Base-by-base conservation (phyloP, 2,329 filamentous ascomycete species). In the Dryadomyces quercivorus region DNA sequence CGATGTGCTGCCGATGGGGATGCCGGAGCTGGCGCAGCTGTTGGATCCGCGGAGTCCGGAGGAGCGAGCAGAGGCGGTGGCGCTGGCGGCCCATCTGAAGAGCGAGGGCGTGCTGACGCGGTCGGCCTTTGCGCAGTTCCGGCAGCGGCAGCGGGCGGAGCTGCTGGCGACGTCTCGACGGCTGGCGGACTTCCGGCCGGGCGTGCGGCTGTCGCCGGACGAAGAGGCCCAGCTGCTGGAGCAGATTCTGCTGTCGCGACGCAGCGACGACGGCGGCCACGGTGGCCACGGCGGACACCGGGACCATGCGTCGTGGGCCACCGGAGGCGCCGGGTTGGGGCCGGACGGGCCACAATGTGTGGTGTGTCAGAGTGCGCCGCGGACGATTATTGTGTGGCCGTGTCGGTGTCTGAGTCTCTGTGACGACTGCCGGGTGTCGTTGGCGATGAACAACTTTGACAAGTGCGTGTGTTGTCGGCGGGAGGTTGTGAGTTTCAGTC, bases 381-480 rank as follows among this genome's bases (percentile, higher is more conserved):
- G 93, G 18, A 94, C 88, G 8, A 86, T 97, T 57, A 86, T 98
- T 54, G 85, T 95, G 2, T 97, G 93, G 93, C 93, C 93, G 0
- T 98, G 93, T 66, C 86, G 93, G 2, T 98, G 93, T 66, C 76
- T 98, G 56, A 92, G 88, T 61, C 76, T 97, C 13, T 97, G 93
- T 66, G 93, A 98, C 67, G 93, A 97, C 61, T 97, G 93, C 66
- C 78, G 93, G 36, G 87, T 97, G 40, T 92, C 88, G 46, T 75
- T 97, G 58, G 93, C 93, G 3, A 91, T 95, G 82, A 94, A 96
- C 67, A 97, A 97, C 67, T 97, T 95, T 66, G 88, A 91, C 59
- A 94, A 88, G 65, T 98, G 93, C 66, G 91, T 97, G 43, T 97
- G 92, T 63, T 97, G 93, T 67, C 80, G 93, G 51, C 81, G 88